Conservation (phyloP, 345 rosid species). For the Eucalyptus leucophloia region DNA sequence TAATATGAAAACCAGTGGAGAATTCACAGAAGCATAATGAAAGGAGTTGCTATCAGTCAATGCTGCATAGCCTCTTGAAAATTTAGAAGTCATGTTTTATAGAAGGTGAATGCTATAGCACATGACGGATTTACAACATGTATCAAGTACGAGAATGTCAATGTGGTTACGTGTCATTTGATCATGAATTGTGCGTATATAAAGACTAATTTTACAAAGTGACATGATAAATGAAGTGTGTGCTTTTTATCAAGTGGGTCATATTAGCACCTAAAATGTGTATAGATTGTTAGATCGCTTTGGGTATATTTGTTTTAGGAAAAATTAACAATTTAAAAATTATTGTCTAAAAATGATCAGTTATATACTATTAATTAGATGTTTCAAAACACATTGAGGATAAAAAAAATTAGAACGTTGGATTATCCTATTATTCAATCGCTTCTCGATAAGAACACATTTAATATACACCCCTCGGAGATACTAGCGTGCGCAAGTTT, state of each 20-base stretch:
- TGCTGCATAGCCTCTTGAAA: not conserved
- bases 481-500: not conserved
- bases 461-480: not conserved
- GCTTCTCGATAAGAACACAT: not conserved
- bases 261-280: not conserved
- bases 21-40: not conserved
- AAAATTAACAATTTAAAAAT: not conserved
- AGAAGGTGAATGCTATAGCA: not conserved
- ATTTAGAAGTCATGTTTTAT: not conserved
- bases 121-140: not conserved
- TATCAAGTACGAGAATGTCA: not conserved
- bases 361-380: not conserved
- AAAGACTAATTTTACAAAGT: not conserved
- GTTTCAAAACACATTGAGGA: too few relatives aligned
- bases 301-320: accelerated
- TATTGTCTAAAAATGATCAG: not conserved
- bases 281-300: accelerated
- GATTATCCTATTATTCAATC: not conserved
- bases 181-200: not conserved
- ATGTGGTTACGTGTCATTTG: not conserved
- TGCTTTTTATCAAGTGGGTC: not conserved
- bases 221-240: not conserved
- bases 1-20: not conserved
- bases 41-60: not conserved
- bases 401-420: not conserved